Conservation (phyloP, 768 basidiomycete species). For the Mycena albidolilacea region DNA sequence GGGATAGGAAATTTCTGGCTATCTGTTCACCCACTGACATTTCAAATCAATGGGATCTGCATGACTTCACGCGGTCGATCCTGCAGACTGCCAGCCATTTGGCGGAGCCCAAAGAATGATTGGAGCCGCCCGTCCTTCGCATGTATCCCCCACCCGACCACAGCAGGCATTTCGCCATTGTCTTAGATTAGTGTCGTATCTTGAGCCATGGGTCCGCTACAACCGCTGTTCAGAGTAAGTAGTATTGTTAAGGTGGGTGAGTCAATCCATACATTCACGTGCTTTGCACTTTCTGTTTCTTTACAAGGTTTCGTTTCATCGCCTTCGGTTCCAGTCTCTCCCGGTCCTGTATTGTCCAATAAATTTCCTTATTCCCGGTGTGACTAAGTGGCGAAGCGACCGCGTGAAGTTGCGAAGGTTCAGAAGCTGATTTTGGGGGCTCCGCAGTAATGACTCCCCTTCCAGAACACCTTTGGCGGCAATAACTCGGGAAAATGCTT, state of each 20-base stretch:
- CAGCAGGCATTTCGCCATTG: conserved; percentile 13
- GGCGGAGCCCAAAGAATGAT: conserved; percentile 7
- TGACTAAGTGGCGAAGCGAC: conserved; percentile 12
- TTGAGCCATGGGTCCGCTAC: too few relatives aligned
- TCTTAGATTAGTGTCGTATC: conserved; percentile 5
- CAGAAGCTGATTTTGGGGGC: conserved; percentile 10
- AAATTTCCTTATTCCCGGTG: conserved; percentile 14
- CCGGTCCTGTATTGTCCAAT: conserved; percentile 11
- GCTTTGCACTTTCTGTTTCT: conserved; percentile 9
- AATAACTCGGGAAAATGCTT: conserved; percentile 5
- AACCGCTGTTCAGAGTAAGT: too few relatives aligned
- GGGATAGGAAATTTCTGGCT: conserved; percentile 5
- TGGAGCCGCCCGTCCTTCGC: conserved; percentile 3
- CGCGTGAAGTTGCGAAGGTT: conserved; percentile 5
- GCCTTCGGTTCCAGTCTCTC: conserved; percentile 9
- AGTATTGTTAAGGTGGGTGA: background rate
- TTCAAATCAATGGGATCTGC: conserved; percentile 5
- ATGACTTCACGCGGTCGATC: conserved; percentile 7
- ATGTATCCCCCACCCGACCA: conserved; percentile 9
- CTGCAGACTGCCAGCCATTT: conserved; percentile 4
- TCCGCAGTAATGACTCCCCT: conserved; percentile 3
- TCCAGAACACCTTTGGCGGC: background rate
- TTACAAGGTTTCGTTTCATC: conserved; percentile 9
- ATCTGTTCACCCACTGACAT: conserved; percentile 1
- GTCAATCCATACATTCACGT: conserved; percentile 8